These are phyloP conservation scores for Lactifluus volemus DNA, from an alignment of 768 basidiomycete genomes.

Conservation along the genomic window DNA sequence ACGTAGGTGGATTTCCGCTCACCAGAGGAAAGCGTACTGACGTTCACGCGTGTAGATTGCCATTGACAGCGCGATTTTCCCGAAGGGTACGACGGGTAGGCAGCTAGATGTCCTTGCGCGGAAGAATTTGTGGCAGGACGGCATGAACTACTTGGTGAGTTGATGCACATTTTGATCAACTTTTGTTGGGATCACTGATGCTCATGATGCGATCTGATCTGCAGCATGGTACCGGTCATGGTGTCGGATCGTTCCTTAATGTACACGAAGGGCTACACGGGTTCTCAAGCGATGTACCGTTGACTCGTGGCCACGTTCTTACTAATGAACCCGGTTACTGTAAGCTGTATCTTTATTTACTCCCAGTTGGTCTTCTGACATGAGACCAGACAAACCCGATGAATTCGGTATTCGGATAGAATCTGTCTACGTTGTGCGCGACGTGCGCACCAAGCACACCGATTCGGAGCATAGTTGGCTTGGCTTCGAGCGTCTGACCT, in stretches of 20 bases:
- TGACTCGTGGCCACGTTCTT: conserved; percentile 81
- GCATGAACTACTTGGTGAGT: conserved; percentile 68
- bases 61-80: conserved; percentile 85
- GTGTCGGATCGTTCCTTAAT: conserved; percentile 78
- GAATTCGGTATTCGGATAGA: conserved; percentile 91
- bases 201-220: conserved; percentile 5
- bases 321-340: conserved; percentile 95
- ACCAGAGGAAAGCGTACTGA: conserved; percentile 13
- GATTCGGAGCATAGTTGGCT: conserved; percentile 76
- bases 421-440: conserved; percentile 69
- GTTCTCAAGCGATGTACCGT: conserved; percentile 58
- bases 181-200: background rate
- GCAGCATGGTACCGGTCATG: conserved; percentile 88
- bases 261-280: conserved; percentile 82
- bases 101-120: conserved; percentile 87
- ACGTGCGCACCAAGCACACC: conserved; percentile 61
- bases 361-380: background rate
- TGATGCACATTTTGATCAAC: conserved; percentile 1
- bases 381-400: conserved; percentile 49
- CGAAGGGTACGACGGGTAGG: conserved; percentile 76
- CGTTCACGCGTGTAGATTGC: conserved; percentile 54
- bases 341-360: conserved; percentile 32
- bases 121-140: conserved; percentile 80
- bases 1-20: conserved; percentile 47
- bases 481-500: conserved; percentile 86